A percentile compares a stretch with the other conserved stretches of the same genome.
Evolutionary conservation across 768 basidiomycete species (phyloP).

Genomic region (Lentinula lateritia): DNA sequence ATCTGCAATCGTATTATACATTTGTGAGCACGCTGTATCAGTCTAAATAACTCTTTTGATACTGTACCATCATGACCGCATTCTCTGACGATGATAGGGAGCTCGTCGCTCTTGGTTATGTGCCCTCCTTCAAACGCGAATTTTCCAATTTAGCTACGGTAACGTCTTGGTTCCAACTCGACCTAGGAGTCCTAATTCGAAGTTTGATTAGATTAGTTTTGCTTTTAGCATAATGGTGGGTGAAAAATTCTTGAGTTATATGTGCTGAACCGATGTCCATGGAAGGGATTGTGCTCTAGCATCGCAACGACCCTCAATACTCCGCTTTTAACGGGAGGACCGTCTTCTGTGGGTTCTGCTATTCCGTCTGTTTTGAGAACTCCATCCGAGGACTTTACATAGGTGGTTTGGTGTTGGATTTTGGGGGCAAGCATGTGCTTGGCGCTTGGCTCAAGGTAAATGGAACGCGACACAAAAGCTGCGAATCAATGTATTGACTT

Average conservation of each 20-base stretch:
- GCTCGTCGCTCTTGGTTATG: conserved; percentile 63
- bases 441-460: conserved; percentile 49
- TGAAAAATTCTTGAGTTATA: background rate
- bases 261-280: background rate
- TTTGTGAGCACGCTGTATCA: background rate
- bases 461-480: background rate
- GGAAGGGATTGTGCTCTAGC: conserved; percentile 65
- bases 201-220: conserved; percentile 51
- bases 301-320: conserved; percentile 78
- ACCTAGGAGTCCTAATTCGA: background rate
- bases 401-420: conserved; percentile 74
- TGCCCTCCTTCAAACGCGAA: conserved; percentile 80
- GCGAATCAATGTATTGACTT: background rate
- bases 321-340: conserved; percentile 63
- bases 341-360: conserved; percentile 46
- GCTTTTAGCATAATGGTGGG: conserved; percentile 73
- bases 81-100: conserved; percentile 53
- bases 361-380: background rate
- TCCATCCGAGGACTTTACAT: conserved; percentile 4
- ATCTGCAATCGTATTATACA: background rate
- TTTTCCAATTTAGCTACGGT: conserved; percentile 81
- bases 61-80: background rate
- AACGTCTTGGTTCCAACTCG: background rate
- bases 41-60: background rate
- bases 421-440: conserved; percentile 69